A percentile compares a stretch with the other conserved stretches of the same genome.
phyloP scores from a whole-genome alignment of 768 basidiomycete species.

The Lactarius pseudohatsudake region DNA sequence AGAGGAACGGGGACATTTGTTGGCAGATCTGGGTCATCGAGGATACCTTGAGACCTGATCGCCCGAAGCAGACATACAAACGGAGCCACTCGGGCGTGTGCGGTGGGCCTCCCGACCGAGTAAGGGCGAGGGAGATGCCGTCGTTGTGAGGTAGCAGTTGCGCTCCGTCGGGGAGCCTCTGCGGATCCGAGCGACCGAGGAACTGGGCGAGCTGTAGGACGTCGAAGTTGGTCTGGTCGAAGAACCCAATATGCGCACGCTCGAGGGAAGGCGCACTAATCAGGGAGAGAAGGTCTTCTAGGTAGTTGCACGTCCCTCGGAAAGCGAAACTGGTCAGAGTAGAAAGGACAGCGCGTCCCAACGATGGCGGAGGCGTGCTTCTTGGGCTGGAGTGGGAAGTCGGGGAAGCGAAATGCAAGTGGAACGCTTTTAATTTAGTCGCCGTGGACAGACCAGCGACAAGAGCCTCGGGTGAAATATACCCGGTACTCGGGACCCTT shows the following conservation, averaged over 20 bases:
- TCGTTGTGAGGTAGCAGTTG: neutral
- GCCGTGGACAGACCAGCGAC: neutral
- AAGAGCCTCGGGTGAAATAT: slow-evolving; percentile 6
- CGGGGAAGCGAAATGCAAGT: neutral
- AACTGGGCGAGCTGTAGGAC: slow-evolving; percentile 4
- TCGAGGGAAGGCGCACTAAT: neutral
- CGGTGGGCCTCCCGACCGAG: neutral
- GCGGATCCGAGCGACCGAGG: neutral
- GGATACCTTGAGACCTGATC: neutral
- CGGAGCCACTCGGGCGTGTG: slow-evolving; percentile 3
- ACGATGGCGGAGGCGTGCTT: neutral
- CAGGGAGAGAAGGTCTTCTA: neutral
- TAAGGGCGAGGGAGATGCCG: neutral
- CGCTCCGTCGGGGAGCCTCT: neutral
- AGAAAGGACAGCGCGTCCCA: neutral
- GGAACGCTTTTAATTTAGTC: neutral
- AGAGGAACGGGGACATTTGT: slow-evolving; percentile 1
- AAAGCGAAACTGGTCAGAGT: neutral
- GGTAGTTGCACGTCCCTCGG: slow-evolving; percentile 5
- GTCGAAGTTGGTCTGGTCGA: slow-evolving; percentile 2
- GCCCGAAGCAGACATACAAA: slow-evolving; percentile 1
- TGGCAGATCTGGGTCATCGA: slow-evolving; percentile 3
- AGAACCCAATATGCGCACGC: neutral
- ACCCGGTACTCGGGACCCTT: neutral
- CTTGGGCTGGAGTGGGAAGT: neutral